Conservation (phyloP, 2,329 filamentous ascomycete species). For the Alternaria infectoria region DNA sequence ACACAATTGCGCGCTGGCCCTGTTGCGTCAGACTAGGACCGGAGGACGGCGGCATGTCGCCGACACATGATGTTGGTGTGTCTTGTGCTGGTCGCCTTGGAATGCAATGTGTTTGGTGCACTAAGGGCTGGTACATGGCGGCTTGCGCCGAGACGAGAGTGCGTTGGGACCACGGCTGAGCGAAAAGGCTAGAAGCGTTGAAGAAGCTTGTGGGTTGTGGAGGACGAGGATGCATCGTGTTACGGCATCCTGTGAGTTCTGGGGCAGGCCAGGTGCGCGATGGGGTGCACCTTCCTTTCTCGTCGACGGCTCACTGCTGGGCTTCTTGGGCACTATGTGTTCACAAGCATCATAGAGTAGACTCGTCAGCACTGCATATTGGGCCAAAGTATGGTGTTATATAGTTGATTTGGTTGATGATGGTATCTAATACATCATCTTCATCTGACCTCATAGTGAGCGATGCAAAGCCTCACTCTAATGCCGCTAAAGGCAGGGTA, state of each 20-base stretch:
- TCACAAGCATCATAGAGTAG: neutral
- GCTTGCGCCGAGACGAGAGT: constrained; percentile 13
- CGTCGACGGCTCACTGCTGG: neutral
- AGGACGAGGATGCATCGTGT: neutral
- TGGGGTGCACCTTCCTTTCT: constrained; percentile 7
- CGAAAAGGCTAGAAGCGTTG: constrained; percentile 13
- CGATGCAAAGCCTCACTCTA: constrained; percentile 23
- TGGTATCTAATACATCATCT: constrained; percentile 8
- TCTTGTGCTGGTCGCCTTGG: neutral
- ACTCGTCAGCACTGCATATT: neutral
- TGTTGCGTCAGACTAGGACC: constrained; percentile 3
- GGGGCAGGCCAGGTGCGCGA: neutral
- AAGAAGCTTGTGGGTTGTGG: constrained; percentile 8
- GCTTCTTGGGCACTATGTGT: neutral
- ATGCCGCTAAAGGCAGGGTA: constrained; percentile 39
- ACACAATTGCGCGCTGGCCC: constrained; percentile 7
- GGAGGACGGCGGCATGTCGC: constrained; percentile 9
- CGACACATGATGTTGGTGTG: constrained; percentile 7
- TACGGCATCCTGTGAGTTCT: constrained; percentile 4
- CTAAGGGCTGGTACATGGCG: constrained; percentile 9
- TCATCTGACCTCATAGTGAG: constrained; percentile 34
- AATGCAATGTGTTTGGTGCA: constrained; percentile 1
- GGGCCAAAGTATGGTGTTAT: neutral
- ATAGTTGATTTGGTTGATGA: constrained; percentile 1
- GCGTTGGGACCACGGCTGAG: neutral